These are phyloP conservation scores for Aspergillus versicolor DNA, from an alignment of 2,329 filamentous ascomycete species.

Conservation along the genomic window DNA sequence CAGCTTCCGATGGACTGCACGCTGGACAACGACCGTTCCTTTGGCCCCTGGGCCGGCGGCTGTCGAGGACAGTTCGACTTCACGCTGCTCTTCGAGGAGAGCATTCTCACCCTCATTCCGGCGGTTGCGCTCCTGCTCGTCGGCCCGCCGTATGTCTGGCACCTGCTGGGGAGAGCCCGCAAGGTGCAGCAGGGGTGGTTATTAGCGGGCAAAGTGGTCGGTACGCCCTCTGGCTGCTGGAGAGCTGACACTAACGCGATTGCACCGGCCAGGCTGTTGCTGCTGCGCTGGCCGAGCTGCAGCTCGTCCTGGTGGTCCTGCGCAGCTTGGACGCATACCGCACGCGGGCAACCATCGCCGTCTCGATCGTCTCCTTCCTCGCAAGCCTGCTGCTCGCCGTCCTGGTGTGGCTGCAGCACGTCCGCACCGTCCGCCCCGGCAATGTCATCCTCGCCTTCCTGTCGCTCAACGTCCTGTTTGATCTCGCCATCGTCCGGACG, in stretches of 20 bases:
- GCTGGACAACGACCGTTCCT: too few species aligned
- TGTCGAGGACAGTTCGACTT: neutral
- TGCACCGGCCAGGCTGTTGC: too few species aligned
- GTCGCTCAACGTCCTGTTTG: neutral
- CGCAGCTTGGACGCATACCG: neutral
- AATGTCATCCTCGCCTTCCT: neutral
- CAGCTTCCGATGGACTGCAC: too few species aligned
- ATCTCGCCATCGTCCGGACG: neutral
- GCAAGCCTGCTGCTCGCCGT: neutral
- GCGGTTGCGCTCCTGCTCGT: too few species aligned
- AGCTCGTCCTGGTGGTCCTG: neutral
- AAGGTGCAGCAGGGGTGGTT: too few species aligned
- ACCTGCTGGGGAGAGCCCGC: too few species aligned
- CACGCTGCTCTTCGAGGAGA: neutral
- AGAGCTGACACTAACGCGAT: too few species aligned
- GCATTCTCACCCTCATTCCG: neutral
- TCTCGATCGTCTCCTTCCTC: neutral
- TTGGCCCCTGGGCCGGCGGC: neutral
- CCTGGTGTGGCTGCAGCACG: neutral
- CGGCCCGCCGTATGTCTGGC: too few species aligned
- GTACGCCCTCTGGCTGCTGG: too few species aligned
- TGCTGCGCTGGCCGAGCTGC: neutral
- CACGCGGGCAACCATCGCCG: neutral
- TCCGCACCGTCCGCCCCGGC: neutral
- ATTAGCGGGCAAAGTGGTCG: too few species aligned